These are phyloP conservation scores for Pythium coloratum DNA, from an alignment of 352 stramenopile species.

Conservation along the genomic window DNA sequence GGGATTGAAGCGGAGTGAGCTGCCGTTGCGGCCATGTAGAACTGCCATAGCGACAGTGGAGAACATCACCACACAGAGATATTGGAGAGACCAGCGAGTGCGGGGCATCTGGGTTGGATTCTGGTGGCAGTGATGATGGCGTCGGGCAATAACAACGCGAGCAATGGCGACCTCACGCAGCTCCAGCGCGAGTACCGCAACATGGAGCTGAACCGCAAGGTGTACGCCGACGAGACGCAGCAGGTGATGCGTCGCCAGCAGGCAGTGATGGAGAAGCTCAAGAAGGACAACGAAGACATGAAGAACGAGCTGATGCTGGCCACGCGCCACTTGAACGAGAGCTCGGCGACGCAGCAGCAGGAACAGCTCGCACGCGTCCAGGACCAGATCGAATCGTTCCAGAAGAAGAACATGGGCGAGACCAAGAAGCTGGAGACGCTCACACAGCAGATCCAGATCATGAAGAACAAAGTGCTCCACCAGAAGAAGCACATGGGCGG, in stretches of 20 bases:
- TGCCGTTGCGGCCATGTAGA: no score
- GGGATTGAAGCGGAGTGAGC: not conserved
- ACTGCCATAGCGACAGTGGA: no score
- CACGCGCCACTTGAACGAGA: conserved; percentile 87
- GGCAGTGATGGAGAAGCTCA: conserved; percentile 88
- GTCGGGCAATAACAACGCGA: conserved; percentile 37
- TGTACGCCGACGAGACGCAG: conserved; percentile 92
- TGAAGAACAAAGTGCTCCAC: conserved; percentile 85
- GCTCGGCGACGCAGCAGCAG: conserved; percentile 74
- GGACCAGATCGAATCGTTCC: conserved; percentile 90
- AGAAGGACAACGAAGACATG: conserved; percentile 85
- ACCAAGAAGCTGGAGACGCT: conserved; percentile 84
- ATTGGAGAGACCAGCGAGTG: not conserved
- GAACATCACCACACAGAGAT: not conserved
- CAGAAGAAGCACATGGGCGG: conserved; percentile 96
- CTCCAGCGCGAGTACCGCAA: conserved; percentile 95
- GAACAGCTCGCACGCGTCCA: conserved; percentile 80
- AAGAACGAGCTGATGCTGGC: conserved; percentile 89
- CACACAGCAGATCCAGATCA: conserved; percentile 86
- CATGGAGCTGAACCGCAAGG: conserved; percentile 97
- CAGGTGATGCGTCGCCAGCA: conserved; percentile 95
- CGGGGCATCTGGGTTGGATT: not conserved
- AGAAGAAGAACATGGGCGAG: conserved; percentile 82
- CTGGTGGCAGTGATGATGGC: conserved; percentile 12
- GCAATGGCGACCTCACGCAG: conserved; percentile 80